These are phyloP conservation scores for Arctium lappa DNA, from an alignment of 129 eudicot genomes.

Conservation along the genomic window DNA sequence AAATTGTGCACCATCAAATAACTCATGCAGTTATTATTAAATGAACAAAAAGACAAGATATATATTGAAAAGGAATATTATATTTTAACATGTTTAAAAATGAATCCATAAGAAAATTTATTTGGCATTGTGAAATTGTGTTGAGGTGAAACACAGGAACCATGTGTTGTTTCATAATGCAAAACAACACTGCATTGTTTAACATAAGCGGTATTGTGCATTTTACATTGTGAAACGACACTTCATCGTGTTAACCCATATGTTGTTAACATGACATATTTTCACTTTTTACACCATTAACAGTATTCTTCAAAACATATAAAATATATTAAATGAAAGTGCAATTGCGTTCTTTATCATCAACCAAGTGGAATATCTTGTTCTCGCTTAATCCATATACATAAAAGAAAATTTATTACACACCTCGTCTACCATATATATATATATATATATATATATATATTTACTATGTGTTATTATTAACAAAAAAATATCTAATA, in stretches of 20 bases:
- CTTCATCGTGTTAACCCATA: neutral
- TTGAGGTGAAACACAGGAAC: neutral
- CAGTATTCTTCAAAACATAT: neutral
- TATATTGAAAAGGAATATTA: neutral
- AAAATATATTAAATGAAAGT: too few relatives aligned
- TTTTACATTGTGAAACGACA: neutral
- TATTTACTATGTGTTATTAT: neutral
- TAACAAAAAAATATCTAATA: neutral
- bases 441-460: too few relatives aligned
- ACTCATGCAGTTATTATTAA: neutral
- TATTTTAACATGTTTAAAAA: neutral
- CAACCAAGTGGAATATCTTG: neutral
- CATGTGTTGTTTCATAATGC: neutral
- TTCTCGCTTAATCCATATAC: neutral
- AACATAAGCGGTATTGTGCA: neutral
- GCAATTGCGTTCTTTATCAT: neutral
- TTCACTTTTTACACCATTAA: neutral
- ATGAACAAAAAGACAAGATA: neutral
- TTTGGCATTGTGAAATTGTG: neutral
- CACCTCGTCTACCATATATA: neutral
- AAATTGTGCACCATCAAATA: neutral
- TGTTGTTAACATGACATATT: neutral
- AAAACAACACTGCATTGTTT: neutral
- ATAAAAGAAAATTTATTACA: neutral
- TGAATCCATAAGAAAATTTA: neutral